phyloP scores from a whole-genome alignment of 2,329 filamentous ascomycete genomes.

The Chaetomium strumarium region DNA sequence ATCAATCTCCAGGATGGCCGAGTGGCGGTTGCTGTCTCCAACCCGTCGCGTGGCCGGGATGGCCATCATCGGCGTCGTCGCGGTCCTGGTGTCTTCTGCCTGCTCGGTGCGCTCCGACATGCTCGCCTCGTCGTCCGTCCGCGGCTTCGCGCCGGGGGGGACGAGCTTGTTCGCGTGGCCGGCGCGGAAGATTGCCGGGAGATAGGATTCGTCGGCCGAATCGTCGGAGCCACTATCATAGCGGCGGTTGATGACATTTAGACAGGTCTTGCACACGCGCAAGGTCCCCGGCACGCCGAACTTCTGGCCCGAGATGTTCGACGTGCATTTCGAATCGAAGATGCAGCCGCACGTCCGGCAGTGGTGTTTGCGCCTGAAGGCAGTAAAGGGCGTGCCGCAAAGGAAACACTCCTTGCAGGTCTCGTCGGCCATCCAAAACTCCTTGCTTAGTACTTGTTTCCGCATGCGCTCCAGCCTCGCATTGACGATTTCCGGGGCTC shows the following conservation, averaged over 20 bases:
- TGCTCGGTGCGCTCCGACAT: slow-evolving; percentile 39
- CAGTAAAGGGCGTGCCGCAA: slow-evolving; percentile 84
- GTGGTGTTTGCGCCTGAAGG: slow-evolving; percentile 93
- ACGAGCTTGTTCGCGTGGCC: slow-evolving; percentile 42
- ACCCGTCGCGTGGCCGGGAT: slow-evolving; percentile 60
- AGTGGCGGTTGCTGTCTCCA: slow-evolving; percentile 77
- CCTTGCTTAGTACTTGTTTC: slow-evolving; percentile 83
- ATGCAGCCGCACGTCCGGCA: slow-evolving; percentile 97
- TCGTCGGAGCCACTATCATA: slow-evolving; percentile 86
- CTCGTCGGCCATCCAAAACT: slow-evolving; percentile 99
- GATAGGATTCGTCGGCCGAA: slow-evolving; percentile 68
- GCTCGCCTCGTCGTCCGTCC: slow-evolving; percentile 37
- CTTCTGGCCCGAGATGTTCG: slow-evolving; percentile 76
- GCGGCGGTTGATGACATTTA: slow-evolving; percentile 83
- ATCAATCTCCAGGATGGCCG: slow-evolving; percentile 86
- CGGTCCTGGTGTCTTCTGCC: slow-evolving; percentile 44
- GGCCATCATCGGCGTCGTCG: slow-evolving; percentile 66
- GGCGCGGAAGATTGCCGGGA: slow-evolving; percentile 57
- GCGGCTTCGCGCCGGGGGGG: slow-evolving; percentile 31
- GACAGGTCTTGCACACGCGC: slow-evolving; percentile 87
- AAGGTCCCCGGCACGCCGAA: slow-evolving; percentile 83
- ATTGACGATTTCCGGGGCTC: slow-evolving; percentile 53
- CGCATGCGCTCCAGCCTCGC: slow-evolving; percentile 65
- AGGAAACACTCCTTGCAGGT: slow-evolving; percentile 96
- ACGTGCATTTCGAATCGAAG: slow-evolving; percentile 94